Percentiles rank a stretch among this genome's conserved stretches.
Conservation (phyloP, 2,329 filamentous ascomycete species). For the Teratosphaeria viscida region DNA sequence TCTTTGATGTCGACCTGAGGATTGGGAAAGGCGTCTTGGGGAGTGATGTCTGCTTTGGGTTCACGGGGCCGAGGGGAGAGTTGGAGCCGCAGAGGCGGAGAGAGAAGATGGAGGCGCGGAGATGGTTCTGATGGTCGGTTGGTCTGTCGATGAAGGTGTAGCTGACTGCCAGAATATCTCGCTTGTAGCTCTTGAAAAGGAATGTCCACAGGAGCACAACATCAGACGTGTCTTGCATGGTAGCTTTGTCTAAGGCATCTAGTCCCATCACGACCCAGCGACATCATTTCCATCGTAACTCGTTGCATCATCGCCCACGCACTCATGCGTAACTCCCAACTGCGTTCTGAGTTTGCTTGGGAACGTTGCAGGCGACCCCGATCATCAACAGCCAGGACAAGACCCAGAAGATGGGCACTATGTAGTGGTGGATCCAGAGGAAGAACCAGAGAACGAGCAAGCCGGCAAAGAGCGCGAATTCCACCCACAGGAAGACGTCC, state of each 20-base stretch:
- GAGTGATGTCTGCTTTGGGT: conserved; percentile 30
- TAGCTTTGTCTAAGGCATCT: too few species aligned
- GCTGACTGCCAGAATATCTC: too few species aligned
- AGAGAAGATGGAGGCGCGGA: conserved; percentile 32
- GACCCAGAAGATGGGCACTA: background rate
- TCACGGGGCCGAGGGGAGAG: conserved; percentile 35
- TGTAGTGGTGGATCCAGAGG: background rate
- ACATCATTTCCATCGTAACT: too few species aligned
- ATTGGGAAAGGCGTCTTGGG: conserved; percentile 25
- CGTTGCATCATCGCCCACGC: too few species aligned
- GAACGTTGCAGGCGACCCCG: background rate
- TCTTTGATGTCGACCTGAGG: conserved; percentile 37
- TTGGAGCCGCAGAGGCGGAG: conserved; percentile 30
- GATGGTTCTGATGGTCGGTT: conserved; percentile 33
- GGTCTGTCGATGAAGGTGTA: background rate
- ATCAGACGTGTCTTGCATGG: too few species aligned
- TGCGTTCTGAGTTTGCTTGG: background rate
- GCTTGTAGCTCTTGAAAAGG: too few species aligned
- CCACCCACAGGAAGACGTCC: background rate
- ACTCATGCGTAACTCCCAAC: background rate
- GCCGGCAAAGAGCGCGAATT: background rate
- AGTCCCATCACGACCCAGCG: too few species aligned
- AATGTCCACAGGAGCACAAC: too few species aligned
- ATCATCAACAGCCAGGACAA: background rate
- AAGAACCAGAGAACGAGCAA: background rate